Base-by-base conservation (phyloP, 257 asterid genomes). In the Leonotis leonurus region DNA sequence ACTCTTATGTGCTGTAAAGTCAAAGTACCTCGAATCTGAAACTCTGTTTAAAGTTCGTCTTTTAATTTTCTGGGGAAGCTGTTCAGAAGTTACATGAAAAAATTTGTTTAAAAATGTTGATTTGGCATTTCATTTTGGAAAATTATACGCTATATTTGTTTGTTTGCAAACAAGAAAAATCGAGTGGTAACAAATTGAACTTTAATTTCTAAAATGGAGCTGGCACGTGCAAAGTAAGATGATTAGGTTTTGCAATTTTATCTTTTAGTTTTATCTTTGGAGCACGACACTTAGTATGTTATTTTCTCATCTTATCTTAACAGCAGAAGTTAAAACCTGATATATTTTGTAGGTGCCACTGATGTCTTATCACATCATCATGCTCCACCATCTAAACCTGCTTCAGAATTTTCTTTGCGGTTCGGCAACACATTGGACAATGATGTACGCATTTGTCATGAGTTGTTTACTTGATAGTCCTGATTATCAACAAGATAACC, bases 351-450 rank as follows among this genome's bases (percentile, higher is more conserved):
- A 84, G 95, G 80, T 78, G 65, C 60, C 61, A 59, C 53, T 43
- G 69, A 75, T 64, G 81, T 30, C 71, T 56, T 35, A 7, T 72
- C 71, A 60, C 60, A 69, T 70, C 45, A 18, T 65, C 64, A 51
- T 48, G 77, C 76, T 74, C 75, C 74, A 16, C 50, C 77, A 25
- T 70, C 83, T 41, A 64, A 27, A 17, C 50, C 76, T 36, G 22
- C 30, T 43, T 45, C 73, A 22, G 56, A 56, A 49, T 78, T 83
- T 77, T 72, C 75, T 68, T 13, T 64, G 58, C 30, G 11, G 59
- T 76, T 87, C 50, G 12, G 48, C 50, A 58, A 59, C 71, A 75
- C 68, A 58, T 40, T 83, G 81, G 85, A 81, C 43, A 78, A 73
- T 39, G 40, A 69, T n/a, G 88, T 81, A 78, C 60, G 76, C 6